These are phyloP conservation scores for Fusarium avenaceum DNA, from an alignment of 2,329 filamentous ascomycete species.

Conservation along the genomic window DNA sequence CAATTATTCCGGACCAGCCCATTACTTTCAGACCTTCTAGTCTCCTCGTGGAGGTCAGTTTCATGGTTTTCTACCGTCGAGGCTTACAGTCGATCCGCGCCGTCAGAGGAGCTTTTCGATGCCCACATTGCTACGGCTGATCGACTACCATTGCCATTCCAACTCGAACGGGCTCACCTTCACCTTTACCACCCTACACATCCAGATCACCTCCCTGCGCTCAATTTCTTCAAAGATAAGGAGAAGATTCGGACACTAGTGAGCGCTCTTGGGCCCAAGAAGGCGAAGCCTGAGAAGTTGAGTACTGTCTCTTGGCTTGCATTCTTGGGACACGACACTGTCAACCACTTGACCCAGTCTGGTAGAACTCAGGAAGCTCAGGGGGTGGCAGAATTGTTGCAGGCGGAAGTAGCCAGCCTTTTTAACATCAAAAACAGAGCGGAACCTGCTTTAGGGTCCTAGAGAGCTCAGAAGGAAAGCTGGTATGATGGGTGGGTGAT, in stretches of 20 bases:
- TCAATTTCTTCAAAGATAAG: constrained; percentile 60
- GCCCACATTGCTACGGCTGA: constrained; percentile 64
- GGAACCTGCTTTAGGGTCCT: constrained; percentile 39
- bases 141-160: constrained; percentile 54
- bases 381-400: constrained; percentile 56
- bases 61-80: constrained; percentile 68
- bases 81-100: constrained; percentile 60
- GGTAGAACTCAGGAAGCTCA: constrained; percentile 60
- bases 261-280: constrained; percentile 44
- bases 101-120: constrained; percentile 65
- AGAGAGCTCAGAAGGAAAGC: background rate
- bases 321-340: constrained; percentile 62
- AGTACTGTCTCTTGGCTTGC: constrained; percentile 54
- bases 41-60: constrained; percentile 61
- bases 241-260: constrained; percentile 50
- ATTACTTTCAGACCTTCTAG: constrained; percentile 55
- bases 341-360: constrained; percentile 59
- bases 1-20: constrained; percentile 56
- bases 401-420: constrained; percentile 53
- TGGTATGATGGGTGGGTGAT: background rate
- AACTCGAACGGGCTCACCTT: constrained; percentile 66
- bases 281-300: constrained; percentile 50
- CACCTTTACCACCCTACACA: constrained; percentile 67
- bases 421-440: constrained; percentile 42
- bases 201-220: constrained; percentile 62